Evolutionary conservation across 2,329 filamentous ascomycete species (phyloP).

Genomic region (Penicillium sclerotiorum): DNA sequence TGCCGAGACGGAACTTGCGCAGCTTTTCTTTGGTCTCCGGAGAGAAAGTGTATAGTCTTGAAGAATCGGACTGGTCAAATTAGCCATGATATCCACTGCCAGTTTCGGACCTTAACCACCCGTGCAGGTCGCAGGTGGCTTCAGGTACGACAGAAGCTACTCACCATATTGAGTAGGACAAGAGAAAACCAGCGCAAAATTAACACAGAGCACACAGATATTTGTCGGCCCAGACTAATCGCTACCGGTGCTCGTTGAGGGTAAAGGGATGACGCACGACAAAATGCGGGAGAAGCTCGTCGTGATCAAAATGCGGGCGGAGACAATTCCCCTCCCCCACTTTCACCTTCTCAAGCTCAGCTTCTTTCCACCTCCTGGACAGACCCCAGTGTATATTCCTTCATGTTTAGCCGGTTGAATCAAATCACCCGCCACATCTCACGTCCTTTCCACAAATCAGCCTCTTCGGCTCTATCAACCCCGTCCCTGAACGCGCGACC

Average conservation of each 20-base stretch:
- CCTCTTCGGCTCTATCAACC: constrained; percentile 46
- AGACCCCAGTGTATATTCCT: constrained; percentile 10
- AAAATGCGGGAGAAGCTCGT: constrained; percentile 9
- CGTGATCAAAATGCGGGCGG: constrained; percentile 23
- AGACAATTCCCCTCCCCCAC: constrained; percentile 22
- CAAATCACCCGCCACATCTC: constrained; percentile 74
- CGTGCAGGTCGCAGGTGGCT: background rate
- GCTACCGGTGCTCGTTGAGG: background rate
- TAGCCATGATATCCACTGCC: constrained; percentile 5
- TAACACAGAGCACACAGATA: too few species aligned
- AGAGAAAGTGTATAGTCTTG: constrained; percentile 89
- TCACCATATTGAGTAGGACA: constrained; percentile 10
- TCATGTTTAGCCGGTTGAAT: constrained; percentile 76
- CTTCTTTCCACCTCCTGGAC: background rate
- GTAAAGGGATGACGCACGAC: constrained; percentile 5
- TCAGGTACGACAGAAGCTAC: background rate
- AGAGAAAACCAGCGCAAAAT: background rate
- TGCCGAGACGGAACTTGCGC: constrained; percentile 90
- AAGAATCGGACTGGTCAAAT: constrained; percentile 68
- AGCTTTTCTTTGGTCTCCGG: constrained; percentile 85
- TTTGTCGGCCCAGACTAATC: too few species aligned
- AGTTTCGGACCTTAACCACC: background rate
- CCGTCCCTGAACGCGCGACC: constrained; percentile 24
- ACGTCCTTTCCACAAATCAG: constrained; percentile 57
- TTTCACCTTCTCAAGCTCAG: constrained; percentile 9